Evolutionary conservation across 192 early-diverging fungal species (phyloP).

Genomic region (Linnemannia elongata): DNA sequence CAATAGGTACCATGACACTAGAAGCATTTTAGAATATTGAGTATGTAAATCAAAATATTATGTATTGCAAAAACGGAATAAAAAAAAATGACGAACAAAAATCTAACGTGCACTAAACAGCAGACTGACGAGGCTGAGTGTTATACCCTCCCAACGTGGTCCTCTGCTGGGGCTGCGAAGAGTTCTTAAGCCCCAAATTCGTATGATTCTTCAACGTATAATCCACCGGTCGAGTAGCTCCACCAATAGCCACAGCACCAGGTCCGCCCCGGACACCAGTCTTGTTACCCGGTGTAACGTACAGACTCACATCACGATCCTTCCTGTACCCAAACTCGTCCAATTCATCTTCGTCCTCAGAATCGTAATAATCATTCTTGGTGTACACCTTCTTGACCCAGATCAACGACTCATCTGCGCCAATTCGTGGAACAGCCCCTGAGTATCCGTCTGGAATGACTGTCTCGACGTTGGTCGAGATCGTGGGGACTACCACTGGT

Average conservation of each 20-base stretch:
- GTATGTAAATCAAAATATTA: neutral
- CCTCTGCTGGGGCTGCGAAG: slow-evolving; percentile 3
- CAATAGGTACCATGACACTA: no score
- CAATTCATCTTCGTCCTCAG: slow-evolving; percentile 23
- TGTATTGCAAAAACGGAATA: neutral
- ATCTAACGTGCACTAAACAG: neutral
- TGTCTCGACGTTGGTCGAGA: neutral
- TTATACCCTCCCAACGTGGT: slow-evolving; percentile 6
- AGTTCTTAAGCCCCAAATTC: neutral
- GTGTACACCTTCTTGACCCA: slow-evolving; percentile 41
- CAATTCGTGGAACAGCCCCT: neutral
- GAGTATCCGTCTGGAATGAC: slow-evolving; percentile 7
- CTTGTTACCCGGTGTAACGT: neutral
- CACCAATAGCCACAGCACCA: neutral
- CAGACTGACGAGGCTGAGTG: slow-evolving; percentile 21
- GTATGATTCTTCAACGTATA: slow-evolving; percentile 12
- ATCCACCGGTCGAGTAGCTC: neutral
- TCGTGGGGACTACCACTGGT: neutral
- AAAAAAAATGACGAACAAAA: neutral
- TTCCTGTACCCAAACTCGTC: slow-evolving; percentile 40
- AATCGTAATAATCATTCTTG: slow-evolving; percentile 27
- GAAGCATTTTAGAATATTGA: no score
- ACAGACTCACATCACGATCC: slow-evolving; percentile 39
- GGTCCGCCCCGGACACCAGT: neutral
- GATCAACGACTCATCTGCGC: slow-evolving; percentile 14